These are phyloP conservation scores for Cercospora beticola DNA, from an alignment of 2,329 filamentous ascomycete genomes.

Conservation along the genomic window DNA sequence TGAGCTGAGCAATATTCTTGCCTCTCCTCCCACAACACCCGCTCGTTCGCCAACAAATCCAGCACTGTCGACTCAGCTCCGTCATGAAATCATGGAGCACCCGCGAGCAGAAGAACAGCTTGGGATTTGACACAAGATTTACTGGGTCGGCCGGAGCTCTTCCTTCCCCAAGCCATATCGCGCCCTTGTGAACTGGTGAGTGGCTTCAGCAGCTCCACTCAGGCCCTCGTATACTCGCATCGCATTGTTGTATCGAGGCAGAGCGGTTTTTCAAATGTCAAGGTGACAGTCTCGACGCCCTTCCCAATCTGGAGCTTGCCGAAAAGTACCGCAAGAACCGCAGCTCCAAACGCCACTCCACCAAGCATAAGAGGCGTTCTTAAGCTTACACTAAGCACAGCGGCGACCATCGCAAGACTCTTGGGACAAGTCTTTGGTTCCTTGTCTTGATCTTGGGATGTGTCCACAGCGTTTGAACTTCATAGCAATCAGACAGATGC, in stretches of 20 bases:
- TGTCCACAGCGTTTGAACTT: not conserved
- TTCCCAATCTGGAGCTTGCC: slow-evolving; percentile 6
- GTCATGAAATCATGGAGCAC: not conserved
- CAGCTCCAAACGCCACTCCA: not conserved
- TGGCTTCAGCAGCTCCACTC: not conserved
- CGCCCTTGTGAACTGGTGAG: not conserved
- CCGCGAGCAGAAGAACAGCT: not conserved
- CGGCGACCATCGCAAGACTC: not conserved
- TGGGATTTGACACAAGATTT: not conserved
- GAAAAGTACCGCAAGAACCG: slow-evolving; percentile 12
- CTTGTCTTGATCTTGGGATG: not conserved
- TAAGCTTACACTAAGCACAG: slow-evolving; percentile 9
- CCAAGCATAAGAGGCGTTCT: slow-evolving; percentile 1
- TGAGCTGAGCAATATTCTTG: not conserved
- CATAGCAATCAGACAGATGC: no score
- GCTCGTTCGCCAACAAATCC: not conserved
- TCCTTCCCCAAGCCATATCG: not conserved
- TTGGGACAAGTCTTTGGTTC: not conserved
- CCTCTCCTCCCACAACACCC: not conserved
- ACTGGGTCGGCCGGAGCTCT: not conserved
- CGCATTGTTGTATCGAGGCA: not conserved
- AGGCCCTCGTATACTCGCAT: not conserved
- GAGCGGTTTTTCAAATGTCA: not conserved
- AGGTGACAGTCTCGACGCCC: not conserved
- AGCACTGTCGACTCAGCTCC: not conserved